A percentile compares a stretch with the other conserved stretches of the same genome.
Conservation (phyloP, 176 grass and related monocot genomes). For the Canna indica region DNA sequence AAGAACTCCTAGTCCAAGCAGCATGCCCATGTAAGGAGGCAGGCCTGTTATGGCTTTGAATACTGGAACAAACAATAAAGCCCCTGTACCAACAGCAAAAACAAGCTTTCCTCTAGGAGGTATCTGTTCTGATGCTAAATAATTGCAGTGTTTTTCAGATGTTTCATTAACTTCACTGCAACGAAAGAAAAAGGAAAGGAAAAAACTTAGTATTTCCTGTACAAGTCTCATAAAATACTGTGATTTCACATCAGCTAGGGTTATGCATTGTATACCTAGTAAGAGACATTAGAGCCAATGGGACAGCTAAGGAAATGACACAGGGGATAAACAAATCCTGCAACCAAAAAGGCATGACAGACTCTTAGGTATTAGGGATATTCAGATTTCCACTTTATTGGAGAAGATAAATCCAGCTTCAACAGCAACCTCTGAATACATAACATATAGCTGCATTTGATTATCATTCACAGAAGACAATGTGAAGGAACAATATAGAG, state of each 20-base stretch:
- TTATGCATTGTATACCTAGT: slow-evolving; percentile 57
- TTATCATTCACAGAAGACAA: background rate
- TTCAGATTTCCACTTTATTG: background rate
- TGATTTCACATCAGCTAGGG: slow-evolving; percentile 11
- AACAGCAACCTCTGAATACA: background rate
- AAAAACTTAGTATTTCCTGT: background rate
- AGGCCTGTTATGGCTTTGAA: slow-evolving; percentile 85
- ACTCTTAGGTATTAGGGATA: background rate
- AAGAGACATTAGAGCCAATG: slow-evolving; percentile 71
- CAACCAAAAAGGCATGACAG: slow-evolving; percentile 16
- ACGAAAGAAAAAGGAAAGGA: slow-evolving; percentile 11
- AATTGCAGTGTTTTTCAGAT: slow-evolving; percentile 35
- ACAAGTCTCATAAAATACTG: background rate
- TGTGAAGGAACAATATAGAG: background rate
- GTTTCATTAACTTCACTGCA: slow-evolving; percentile 71
- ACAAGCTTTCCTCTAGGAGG: slow-evolving; percentile 88
- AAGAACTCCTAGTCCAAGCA: slow-evolving; percentile 80
- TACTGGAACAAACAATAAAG: slow-evolving; percentile 74
- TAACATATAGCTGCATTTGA: background rate
- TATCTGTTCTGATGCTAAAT: slow-evolving; percentile 80
- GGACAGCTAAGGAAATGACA: slow-evolving; percentile 56
- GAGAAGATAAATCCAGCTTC: background rate
- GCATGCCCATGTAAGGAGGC: slow-evolving; percentile 84
- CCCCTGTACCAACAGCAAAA: slow-evolving; percentile 67
- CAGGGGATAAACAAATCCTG: slow-evolving; percentile 89